Base-by-base conservation (phyloP, 2,329 filamentous ascomycete genomes). In the Cylindrodendrum hubeiense region DNA sequence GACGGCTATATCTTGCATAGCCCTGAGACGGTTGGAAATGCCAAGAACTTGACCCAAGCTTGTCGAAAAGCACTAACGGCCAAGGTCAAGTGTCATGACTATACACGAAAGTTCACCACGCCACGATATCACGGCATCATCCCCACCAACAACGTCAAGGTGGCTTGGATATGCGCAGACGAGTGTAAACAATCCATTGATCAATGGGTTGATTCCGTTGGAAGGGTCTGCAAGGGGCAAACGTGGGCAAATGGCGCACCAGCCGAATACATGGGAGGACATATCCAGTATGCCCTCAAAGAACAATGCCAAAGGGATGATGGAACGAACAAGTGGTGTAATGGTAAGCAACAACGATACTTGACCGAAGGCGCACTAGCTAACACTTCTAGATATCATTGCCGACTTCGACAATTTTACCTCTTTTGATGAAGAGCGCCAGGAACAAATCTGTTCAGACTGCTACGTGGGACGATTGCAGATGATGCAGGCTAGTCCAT, bases 401-500 rank as follows among this genome's bases (percentile, higher is more conserved):
- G 55, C 51, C 8, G 19, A 57, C 6, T 77, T 75, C 44, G 63
- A 64, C 1, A 22, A 30, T 2, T 63, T 73, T 1, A 13, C 47
- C 4, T 61, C 33, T n/a, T 28, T 52, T 8, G n/a, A 61, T 1
- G 49, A 72, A 0, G 74, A 75, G 69, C 71, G 71, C 1, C 8
- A 54, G 1, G 41, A 44, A 5, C 71, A 77, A 51, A 53, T 77
- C 12, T 77, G 75, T 52, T 68, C 58, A 5, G 43, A 47, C 44
- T 76, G 75, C 63, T 71, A 71, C 54, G 26, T 46, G 1, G 52
- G 56, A 3, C 65, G 58, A 17, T 60, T 73, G 3, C 39, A 53
- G 9, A 67, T 76, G 60, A 76, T 75, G 73, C 72, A 77, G 53
- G 43, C 60, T 5, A 65, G 53, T 10, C 19, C 54, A 6, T 75